phyloP scores from a whole-genome alignment of 306 rosid species.

The Pyrus pyrifolia region DNA sequence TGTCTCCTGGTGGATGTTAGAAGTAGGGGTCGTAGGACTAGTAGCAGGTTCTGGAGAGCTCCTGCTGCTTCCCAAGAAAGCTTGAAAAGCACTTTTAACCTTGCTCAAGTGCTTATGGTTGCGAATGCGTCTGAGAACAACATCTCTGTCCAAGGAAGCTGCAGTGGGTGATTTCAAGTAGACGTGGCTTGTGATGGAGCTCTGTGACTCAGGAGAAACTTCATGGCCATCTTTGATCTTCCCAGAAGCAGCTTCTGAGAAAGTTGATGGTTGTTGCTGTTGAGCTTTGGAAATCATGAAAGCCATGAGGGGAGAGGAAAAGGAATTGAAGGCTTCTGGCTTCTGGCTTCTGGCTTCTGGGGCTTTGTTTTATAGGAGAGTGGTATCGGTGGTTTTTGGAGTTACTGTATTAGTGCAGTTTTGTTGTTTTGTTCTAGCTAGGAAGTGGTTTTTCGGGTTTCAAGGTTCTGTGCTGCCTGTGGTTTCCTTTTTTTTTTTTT shows the following conservation, averaged over 20 bases:
- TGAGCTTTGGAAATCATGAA: constrained; percentile 23
- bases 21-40: neutral
- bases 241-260: constrained; percentile 19
- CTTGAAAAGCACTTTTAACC: constrained; percentile 37
- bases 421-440: neutral
- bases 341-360: neutral
- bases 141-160: constrained; percentile 44
- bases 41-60: neutral
- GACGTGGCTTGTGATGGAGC: constrained; percentile 41
- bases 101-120: constrained; percentile 44
- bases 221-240: constrained; percentile 16
- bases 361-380: neutral
- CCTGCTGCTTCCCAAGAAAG: constrained; percentile 14
- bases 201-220: neutral
- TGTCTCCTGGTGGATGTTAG: neutral
- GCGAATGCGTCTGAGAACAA: constrained; percentile 57
- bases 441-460: neutral
- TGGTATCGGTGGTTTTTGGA: neutral
- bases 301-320: constrained; percentile 17
- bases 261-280: constrained; percentile 2
- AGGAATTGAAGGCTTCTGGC: neutral
- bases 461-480: neutral
- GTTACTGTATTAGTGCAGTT: neutral
- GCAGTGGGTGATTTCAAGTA: constrained; percentile 39
- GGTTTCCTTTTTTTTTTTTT: neutral